These are phyloP conservation scores for Colletotrichum tropicale DNA, from an alignment of 2,329 filamentous ascomycete species.

Conservation along the genomic window DNA sequence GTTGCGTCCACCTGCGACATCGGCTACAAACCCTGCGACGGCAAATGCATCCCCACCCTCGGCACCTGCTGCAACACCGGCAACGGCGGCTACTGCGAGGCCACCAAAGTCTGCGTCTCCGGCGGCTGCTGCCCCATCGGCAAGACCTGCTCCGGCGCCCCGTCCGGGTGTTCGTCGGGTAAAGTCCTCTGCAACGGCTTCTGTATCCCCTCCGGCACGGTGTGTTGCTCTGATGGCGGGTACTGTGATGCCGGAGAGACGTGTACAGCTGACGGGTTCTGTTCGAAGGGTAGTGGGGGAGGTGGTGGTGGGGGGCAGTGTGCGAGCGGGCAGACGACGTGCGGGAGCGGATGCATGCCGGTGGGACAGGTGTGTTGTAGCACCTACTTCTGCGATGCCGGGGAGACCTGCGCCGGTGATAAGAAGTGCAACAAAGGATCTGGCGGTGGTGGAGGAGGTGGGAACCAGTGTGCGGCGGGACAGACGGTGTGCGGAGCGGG, in stretches of 20 bases:
- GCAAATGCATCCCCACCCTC: conserved; percentile 32
- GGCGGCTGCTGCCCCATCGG: conserved; percentile 38
- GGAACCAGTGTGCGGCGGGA: not conserved
- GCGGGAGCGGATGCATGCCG: conserved; percentile 31
- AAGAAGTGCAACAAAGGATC: not conserved
- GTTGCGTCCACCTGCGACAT: conserved; percentile 22
- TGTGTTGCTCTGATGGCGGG: conserved; percentile 31
- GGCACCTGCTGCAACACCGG: conserved; percentile 33
- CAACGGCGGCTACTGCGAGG: conserved; percentile 33
- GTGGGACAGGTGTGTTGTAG: conserved; percentile 28
- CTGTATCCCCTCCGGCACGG: conserved; percentile 34
- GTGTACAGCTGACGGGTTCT: conserved; percentile 28
- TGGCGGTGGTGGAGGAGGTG: not conserved
- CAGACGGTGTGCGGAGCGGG: conserved; percentile 26
- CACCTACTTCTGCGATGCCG: conserved; percentile 23
- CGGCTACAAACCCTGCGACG: conserved; percentile 29
- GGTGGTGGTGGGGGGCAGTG: conserved; percentile 23
- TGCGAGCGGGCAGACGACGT: conserved; percentile 22
- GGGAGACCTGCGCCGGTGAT: conserved; percentile 1
- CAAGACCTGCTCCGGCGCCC: conserved; percentile 32
- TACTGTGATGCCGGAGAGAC: conserved; percentile 35
- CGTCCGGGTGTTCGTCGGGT: conserved; percentile 27
- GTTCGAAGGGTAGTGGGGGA: conserved; percentile 17
- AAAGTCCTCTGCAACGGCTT: conserved; percentile 28
- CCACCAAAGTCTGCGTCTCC: conserved; percentile 30